A percentile compares a stretch with the other conserved stretches of the same genome.
Conservation (phyloP, 1,139 yeast genomes). For the Saccharomyces hybrid region DNA sequence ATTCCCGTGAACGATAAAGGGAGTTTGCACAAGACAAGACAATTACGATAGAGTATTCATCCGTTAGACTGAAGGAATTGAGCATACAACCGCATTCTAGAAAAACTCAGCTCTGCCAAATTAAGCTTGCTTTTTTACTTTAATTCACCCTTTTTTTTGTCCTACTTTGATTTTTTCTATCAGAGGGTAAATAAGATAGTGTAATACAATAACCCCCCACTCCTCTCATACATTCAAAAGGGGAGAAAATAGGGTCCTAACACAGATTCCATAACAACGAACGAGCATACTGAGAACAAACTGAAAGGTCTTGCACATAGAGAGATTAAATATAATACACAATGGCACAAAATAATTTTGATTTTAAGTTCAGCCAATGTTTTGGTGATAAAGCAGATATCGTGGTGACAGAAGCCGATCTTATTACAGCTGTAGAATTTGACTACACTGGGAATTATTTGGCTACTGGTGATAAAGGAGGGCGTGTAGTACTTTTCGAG, state of each 20-base stretch:
- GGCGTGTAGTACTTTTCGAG: slow-evolving; percentile 92
- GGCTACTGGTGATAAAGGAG: slow-evolving; percentile 98
- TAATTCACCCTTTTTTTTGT: slow-evolving; percentile 4
- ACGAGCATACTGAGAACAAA: background rate
- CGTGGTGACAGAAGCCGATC: slow-evolving; percentile 95
- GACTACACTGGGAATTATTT: slow-evolving; percentile 90
- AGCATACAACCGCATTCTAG: background rate
- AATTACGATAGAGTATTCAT: background rate
- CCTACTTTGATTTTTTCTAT: background rate
- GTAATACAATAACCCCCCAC: slow-evolving; percentile 3
- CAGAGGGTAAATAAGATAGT: background rate
- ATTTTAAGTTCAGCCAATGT: slow-evolving; percentile 70
- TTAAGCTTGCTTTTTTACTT: background rate
- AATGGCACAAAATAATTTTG: slow-evolving; percentile 25
- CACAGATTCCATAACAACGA: background rate
- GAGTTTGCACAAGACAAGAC: background rate
- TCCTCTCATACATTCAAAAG: slow-evolving; percentile 3
- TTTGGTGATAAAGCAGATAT: slow-evolving; percentile 98
- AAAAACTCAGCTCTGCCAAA: background rate
- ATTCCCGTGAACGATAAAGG: background rate
- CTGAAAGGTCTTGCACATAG: background rate
- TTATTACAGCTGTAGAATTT: slow-evolving; percentile 93
- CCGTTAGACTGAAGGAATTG: background rate
- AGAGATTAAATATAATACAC: background rate
- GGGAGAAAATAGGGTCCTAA: background rate